Percentiles rank a stretch among this genome's conserved stretches.
phyloP scores from a whole-genome alignment of 768 basidiomycete genomes.

The Nidularia sp. region DNA sequence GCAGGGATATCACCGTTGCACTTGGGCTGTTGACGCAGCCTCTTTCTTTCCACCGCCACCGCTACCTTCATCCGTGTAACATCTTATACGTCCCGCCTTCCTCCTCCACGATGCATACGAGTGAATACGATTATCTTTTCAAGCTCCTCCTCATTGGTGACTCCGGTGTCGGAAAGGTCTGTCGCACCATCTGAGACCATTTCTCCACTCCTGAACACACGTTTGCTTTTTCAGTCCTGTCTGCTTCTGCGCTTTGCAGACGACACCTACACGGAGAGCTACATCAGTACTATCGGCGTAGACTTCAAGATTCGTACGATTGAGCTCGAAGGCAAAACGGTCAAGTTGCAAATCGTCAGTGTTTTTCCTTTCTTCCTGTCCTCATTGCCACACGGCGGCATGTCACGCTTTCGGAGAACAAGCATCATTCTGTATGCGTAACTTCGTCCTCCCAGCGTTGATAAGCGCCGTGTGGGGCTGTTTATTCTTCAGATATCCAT shows the following conservation, averaged over 20 bases:
- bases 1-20: conserved; percentile 9
- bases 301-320: conserved; percentile 99
- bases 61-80: conserved; percentile 17
- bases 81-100: conserved; percentile 16
- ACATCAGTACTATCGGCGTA: conserved; percentile 96
- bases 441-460: background rate
- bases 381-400: background rate
- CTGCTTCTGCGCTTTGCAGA: conserved; percentile 90
- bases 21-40: conserved; percentile 32
- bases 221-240: conserved; percentile 62
- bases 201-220: conserved; percentile 17
- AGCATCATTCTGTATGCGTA: no score
- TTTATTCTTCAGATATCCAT: background rate
- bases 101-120: conserved; percentile 68
- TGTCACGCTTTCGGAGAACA: no score
- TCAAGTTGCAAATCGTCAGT: conserved; percentile 97
- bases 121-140: conserved; percentile 95
- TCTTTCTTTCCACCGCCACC: conserved; percentile 24
- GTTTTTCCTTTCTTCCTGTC: conserved; percentile 9
- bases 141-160: conserved; percentile 94
- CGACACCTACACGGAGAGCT: conserved; percentile 96
- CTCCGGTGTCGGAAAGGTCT: conserved; percentile 91
- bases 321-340: conserved; percentile 96
- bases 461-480: background rate
- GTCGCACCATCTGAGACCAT: conserved; percentile 18